Evolutionary conservation across 164 flowering plant genomes (phyloP).

Genomic region (Buxus sempervirens): DNA sequence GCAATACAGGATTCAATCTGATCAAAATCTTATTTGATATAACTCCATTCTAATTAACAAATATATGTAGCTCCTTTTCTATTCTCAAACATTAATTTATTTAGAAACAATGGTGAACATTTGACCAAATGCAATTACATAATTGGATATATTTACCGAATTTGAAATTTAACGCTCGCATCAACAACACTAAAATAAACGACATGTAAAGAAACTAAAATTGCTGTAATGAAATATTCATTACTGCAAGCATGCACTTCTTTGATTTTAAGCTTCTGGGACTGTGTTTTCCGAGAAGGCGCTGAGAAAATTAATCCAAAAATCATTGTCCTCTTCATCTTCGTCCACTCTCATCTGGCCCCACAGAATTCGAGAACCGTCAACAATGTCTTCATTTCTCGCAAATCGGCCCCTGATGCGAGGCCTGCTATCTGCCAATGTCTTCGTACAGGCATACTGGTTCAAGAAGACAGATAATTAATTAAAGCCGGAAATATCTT

Average conservation of each 20-base stretch:
- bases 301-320: slow-evolving; percentile 52
- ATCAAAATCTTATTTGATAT: no score
- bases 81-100: no score
- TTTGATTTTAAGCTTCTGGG: slow-evolving; percentile 17
- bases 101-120: no score
- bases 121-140: no score
- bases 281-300: slow-evolving; percentile 34
- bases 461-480: not conserved
- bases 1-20: no score
- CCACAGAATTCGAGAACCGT: slow-evolving; percentile 29
- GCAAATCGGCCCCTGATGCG: slow-evolving; percentile 81
- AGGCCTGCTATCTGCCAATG: slow-evolving; percentile 75
- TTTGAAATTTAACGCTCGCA: no score
- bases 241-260: not conserved
- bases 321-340: slow-evolving; percentile 42
- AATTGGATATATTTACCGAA: no score
- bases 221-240: not conserved
- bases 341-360: slow-evolving; percentile 27
- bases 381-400: slow-evolving; percentile 59
- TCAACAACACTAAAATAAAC: not conserved
- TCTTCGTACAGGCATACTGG: slow-evolving; percentile 85
- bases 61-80: no score
- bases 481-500: not conserved
- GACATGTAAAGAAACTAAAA: not conserved
- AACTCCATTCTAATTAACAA: no score